Evolutionary conservation across 2,329 filamentous ascomycete species (phyloP), one percentile per base, ranked within the genome.

Genomic region (Paraphoma sp.): DNA sequence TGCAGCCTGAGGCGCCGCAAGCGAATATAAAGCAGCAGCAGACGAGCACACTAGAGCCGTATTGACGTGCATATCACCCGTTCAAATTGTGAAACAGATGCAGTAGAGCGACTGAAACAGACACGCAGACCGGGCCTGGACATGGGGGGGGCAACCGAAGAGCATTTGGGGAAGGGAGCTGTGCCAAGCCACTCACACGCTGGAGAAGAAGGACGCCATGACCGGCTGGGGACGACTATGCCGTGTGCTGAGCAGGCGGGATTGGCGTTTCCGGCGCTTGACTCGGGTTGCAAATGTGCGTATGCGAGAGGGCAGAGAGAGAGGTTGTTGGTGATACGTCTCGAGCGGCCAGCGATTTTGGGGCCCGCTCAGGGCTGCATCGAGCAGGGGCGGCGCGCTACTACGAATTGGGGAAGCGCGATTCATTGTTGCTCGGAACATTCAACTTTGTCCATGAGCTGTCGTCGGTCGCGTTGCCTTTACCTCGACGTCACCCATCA

Each of bases 181-280:
- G 51, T 64, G 73, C 71, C 73, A 74, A 75, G 71, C 33, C 62
- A 78, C 76, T 76, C 64, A 77, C 76, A 77, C 74, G 64, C 73
- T 77, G 68, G 73, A 76, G 70, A 78, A 78, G 65, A 78, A 78
- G 55, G 74, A 77, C 60, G 75, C 70, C 76, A 77, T 77, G 54
- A 51, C 68, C 46, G 60, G 61, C 57, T 50, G 46, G 47, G 48
- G 53, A 47, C 23, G 45, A 45, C 33, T 57, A 48, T 53, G 48
- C 48, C 45, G 59, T 57, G 57, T 49, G 12, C 38, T 43, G 54
- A 51, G 31, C 29, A 52, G 43, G 48, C 45, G 55, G 59, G 54
- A 42, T 51, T 51, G 36, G 41, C 38, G 51, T 36, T 45, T 40
- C 11, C n/a, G 56, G 51, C 56, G 56, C 46, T 56, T 59, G 58